These are phyloP conservation scores for Ceriops zippeliana DNA, from an alignment of 345 rosid genomes.

Conservation along the genomic window DNA sequence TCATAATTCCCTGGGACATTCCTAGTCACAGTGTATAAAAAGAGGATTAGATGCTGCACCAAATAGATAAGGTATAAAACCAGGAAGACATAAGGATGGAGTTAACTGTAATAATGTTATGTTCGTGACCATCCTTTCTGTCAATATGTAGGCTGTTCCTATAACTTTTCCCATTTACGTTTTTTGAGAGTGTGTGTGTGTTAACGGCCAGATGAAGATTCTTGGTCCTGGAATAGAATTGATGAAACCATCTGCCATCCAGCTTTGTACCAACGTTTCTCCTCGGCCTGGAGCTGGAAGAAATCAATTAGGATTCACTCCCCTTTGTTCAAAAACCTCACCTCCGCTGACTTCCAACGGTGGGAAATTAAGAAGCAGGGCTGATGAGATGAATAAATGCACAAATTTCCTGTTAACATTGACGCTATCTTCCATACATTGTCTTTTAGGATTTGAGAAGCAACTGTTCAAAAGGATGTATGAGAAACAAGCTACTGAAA, in stretches of 20 bases:
- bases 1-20: constrained; percentile 69
- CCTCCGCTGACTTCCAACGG: too few relatives aligned
- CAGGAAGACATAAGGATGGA: constrained; percentile 99
- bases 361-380: neutral
- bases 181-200: too few relatives aligned
- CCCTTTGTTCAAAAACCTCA: too few relatives aligned
- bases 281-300: too few relatives aligned
- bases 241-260: too few relatives aligned
- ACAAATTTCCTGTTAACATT: neutral
- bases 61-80: constrained; percentile 76
- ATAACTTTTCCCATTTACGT: too few relatives aligned
- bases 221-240: too few relatives aligned
- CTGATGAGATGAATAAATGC: neutral
- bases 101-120: constrained; percentile 82
- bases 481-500: constrained; percentile 77
- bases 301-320: too few relatives aligned
- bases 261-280: too few relatives aligned
- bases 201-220: too few relatives aligned
- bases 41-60: constrained; percentile 78
- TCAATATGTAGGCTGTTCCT: too few relatives aligned
- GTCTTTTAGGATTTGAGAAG: constrained; percentile 68
- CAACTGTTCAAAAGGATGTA: constrained; percentile 50
- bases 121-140: constrained; percentile 3
- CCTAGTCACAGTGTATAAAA: constrained; percentile 76
- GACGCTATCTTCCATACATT: neutral